Base-by-base conservation (phyloP, 2,329 filamentous ascomycete species). In the Fusarium anthophilum region DNA sequence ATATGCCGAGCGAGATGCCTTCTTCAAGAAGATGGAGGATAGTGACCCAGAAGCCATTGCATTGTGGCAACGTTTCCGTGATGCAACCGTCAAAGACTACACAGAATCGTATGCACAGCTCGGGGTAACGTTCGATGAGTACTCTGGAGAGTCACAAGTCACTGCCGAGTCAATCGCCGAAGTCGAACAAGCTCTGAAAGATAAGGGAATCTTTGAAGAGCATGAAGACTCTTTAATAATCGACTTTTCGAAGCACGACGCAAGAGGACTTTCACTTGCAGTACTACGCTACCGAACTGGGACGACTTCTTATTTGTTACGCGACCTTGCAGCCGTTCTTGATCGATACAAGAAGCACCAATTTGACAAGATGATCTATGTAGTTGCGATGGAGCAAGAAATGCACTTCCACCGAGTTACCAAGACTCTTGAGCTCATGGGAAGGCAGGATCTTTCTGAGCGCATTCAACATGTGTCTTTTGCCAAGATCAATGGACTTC, bases 351-450 rank as follows among this genome's bases (percentile, higher is more conserved):
- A 90, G 41, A 86, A 87, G 72, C 88, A 89, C 80, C 77, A 88
- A 3, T 94, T 94, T 76, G 92, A 94, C 82, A 90, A 93, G 78
- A 94, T 94, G 92, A 92, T 94, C 50, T 94, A 94, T 77, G 92
- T 95, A 9, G 90, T 94, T 28, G 91, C 92, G 0, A 90, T 89
- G 39, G 89, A 92, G 73, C 92, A 94, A 79, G 92, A 93, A 75
- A 86, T 93, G 51, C 92, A 95, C 78, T 87, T 94, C 54, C 89
- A 90, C 70, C 91, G 94, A 78, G 85, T 94, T 14, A 92, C 93
- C 85, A 94, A 93, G 63, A 79, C 80, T 0, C 71, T 85, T 1
- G 79, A 82, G n/a, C 79, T 83, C 3, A 81, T 85, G 77, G 83
- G 77, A 2, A 76, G 76, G 5, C 61, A 70, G 0, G 81, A 84